phyloP scores from a whole-genome alignment of 148 eudicot species.

The Vaccinium vitisidaea region DNA sequence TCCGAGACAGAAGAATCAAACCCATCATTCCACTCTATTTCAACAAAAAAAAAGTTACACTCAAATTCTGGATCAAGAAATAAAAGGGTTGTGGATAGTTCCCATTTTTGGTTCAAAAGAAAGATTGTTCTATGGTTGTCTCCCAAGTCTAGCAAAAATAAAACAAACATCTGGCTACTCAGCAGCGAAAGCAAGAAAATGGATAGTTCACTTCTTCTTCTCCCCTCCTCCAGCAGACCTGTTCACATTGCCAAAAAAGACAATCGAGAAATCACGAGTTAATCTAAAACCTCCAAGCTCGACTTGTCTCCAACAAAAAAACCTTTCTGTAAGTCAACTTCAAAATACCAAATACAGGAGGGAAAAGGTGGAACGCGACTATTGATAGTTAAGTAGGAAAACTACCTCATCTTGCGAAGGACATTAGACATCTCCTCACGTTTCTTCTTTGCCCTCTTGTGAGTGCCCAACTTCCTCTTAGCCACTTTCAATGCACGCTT shows the following conservation, averaged over 20 bases:
- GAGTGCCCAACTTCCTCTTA: slow-evolving; percentile 48
- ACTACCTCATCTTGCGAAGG: slow-evolving; percentile 45
- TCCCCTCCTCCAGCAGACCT: slow-evolving; percentile 34
- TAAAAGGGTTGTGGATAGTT: background rate
- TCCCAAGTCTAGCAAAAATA: background rate
- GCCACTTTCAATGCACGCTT: slow-evolving; percentile 46
- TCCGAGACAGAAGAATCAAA: background rate
- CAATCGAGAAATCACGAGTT: background rate
- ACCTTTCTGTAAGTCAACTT: background rate
- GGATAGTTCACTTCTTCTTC: slow-evolving; percentile 26
- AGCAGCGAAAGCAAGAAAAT: background rate
- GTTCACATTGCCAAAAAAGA: slow-evolving; percentile 11
- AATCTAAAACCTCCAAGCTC: background rate
- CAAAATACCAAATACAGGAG: background rate
- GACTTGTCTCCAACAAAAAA: background rate
- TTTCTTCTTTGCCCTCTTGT: slow-evolving; percentile 53
- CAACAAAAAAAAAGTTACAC: background rate
- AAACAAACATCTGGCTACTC: background rate
- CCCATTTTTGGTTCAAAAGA: background rate
- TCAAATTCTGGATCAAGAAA: background rate
- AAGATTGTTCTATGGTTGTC: background rate
- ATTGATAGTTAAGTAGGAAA: background rate
- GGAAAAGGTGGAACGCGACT: background rate
- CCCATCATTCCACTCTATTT: background rate
- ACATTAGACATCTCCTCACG: slow-evolving; percentile 50